These are phyloP conservation scores for Hypoxylon sp. DNA, from an alignment of 2,329 filamentous ascomycete species.

Conservation along the genomic window DNA sequence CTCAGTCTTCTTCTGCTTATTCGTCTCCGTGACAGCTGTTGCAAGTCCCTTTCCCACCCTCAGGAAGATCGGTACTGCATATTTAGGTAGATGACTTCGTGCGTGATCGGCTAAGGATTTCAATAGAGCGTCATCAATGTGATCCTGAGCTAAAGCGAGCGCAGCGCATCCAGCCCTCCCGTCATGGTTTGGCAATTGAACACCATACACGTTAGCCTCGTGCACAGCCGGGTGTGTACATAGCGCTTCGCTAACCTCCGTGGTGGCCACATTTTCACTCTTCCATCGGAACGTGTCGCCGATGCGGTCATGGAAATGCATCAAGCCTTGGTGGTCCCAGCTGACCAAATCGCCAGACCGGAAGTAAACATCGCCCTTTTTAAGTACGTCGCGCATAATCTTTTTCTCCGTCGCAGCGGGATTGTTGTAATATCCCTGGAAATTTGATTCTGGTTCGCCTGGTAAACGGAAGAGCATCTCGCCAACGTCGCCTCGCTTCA, in stretches of 20 bases:
- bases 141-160: slow-evolving; percentile 68
- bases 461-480: slow-evolving; percentile 84
- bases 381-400: slow-evolving; percentile 80
- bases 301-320: slow-evolving; percentile 86
- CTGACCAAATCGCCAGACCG: slow-evolving; percentile 86
- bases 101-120: slow-evolving; percentile 74
- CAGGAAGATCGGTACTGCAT: slow-evolving; percentile 84
- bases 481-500: slow-evolving; percentile 74
- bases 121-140: slow-evolving; percentile 63
- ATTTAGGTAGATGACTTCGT: slow-evolving; percentile 73
- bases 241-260: slow-evolving; percentile 83
- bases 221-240: slow-evolving; percentile 75
- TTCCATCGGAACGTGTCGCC: slow-evolving; percentile 87
- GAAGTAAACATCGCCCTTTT: slow-evolving; percentile 85
- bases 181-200: slow-evolving; percentile 83
- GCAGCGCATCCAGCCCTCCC: slow-evolving; percentile 87
- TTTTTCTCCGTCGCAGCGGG: slow-evolving; percentile 78
- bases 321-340: slow-evolving; percentile 78
- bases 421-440: slow-evolving; percentile 88
- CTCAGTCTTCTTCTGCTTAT: slow-evolving; percentile 87
- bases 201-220: slow-evolving; percentile 91
- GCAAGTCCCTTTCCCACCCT: slow-evolving; percentile 71
- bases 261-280: slow-evolving; percentile 85
- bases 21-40: slow-evolving; percentile 82
- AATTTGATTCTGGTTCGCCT: slow-evolving; percentile 73